Evolutionary conservation across 176 grass and related monocot genomes (phyloP), one percentile per base, ranked within the genome.

Genomic region (Stipa capillata): DNA sequence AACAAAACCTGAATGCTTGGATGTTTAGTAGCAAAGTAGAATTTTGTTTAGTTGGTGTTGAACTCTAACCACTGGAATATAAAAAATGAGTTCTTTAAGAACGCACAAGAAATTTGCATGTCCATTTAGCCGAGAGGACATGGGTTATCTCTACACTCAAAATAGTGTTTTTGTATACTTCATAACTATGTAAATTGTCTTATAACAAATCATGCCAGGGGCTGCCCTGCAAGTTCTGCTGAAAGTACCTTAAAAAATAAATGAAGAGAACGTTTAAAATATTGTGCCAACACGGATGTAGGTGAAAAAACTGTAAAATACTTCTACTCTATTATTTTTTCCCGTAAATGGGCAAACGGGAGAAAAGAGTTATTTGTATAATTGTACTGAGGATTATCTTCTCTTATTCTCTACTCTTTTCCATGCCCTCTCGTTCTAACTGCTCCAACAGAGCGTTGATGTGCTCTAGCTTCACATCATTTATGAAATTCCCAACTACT

Each of bases 401-500:
- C 17, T 82, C 33, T 8, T 1, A 0, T 16, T 61, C 36, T 58
- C 37, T 54, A 43, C 13, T 57, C 37, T 43, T 29, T 44, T 44
- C 20, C 17, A 32, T 45, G 65, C 37, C 53, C 25, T 35, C 14
- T n/a, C 9, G 18, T 52, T 29, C 43, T 54, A 64, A 18, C 32
- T 66, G 58, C 42, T 74, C 54, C 50, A 73, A 40, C 74, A 73
- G 18, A 51, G 58, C 34, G 48, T 28, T 79, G 39, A 57, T 34
- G 34, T 84, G 41, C 33, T 53, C 40, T 61, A 24, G 33, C 42
- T 80, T 74, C 83, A 55, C 32, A 23, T 15, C n/a, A 89, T 89
- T 49, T 81, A 64, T 89, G 69, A 68, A 21, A 40, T 49, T 8
- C 34, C 60, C 15, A 80, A 84, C 78, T 52, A 76, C 35, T 54